Conservation (phyloP, 169 alveolate species). For the Plasmodium berghei region DNA sequence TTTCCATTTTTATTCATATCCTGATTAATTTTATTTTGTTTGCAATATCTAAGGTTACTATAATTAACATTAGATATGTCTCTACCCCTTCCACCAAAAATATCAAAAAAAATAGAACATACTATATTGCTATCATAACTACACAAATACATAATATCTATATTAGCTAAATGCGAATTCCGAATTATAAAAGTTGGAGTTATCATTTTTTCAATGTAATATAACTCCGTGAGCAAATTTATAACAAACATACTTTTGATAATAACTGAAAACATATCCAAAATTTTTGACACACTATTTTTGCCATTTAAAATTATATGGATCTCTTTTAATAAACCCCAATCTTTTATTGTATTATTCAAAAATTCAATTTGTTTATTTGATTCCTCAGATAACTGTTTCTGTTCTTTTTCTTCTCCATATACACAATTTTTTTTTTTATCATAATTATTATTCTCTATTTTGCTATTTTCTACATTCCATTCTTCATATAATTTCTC, state of each 20-base stretch:
- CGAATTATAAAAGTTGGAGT: constrained; percentile 14
- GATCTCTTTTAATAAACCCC: constrained; percentile 49
- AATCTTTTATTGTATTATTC: constrained; percentile 4
- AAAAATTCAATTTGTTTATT: no score
- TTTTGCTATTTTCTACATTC: background rate
- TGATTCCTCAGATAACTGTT: background rate
- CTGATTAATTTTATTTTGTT: background rate
- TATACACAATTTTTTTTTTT: background rate
- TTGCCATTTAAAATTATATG: constrained; percentile 52
- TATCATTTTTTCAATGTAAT: constrained; percentile 22
- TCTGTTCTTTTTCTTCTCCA: background rate
- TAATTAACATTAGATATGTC: background rate
- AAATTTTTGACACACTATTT: constrained; percentile 9
- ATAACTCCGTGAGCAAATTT: constrained; percentile 31
- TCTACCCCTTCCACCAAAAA: background rate
- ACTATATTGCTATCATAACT: constrained; percentile 24
- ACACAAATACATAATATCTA: constrained; percentile 19
- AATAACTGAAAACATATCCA: constrained; percentile 34
- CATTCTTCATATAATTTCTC: background rate
- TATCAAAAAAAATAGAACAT: constrained; percentile 12
- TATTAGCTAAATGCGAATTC: constrained; percentile 19
- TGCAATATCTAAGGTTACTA: background rate
- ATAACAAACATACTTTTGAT: constrained; percentile 25
- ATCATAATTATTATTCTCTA: background rate
- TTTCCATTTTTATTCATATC: background rate